Evolutionary conservation across 2,329 filamentous ascomycete genomes (phyloP), one percentile per base, ranked within the genome.

Genomic region (Colletotrichum cordylinicola): DNA sequence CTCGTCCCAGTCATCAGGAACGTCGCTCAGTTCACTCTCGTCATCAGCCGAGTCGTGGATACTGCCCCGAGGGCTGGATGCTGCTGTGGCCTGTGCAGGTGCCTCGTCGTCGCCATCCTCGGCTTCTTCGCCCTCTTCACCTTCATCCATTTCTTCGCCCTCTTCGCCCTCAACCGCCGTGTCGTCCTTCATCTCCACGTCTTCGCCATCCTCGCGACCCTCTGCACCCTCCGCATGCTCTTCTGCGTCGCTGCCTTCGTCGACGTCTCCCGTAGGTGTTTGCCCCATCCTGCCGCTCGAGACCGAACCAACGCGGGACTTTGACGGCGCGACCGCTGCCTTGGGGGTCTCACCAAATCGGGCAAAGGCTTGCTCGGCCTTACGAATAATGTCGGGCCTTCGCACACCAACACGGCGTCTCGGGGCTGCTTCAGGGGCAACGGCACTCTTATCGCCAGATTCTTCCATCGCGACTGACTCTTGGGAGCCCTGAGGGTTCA

Each of bases 11-110:
- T 89, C 90, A 6, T 89, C 84, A 31, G 91, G 87, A 6, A 92
- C 89, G 76, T 94, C 93, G 68, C 92, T 94, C 0, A 94, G 85
- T 77, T 94, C 93, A 80, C 92, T 94, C 82, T 94, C 93, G 70
- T 93, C 92, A 77, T 94, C 92, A 0, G 91, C 92, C 55, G 90
- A 93, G 76, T 93, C 92, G 75, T 93, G 90, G 9, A 92, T 84
- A 75, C 91, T 94, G 8, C 89, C 90, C 0, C 88, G 87, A 8
- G 89, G 88, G 72, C 91, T 92, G 66, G 87, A 91, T 37, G 76
- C 82, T 83, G 60, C 76, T 71, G 65, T 77, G 76, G 24, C 76
- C 77, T 8, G 78, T 73, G 62, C 83, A 83, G 15, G 79, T 78
- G 15, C 78, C 67, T 68, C 83, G 80, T 60, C 83, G 79, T 61